Percentiles rank a stretch among this genome's conserved stretches.
These are phyloP conservation scores for Arachnopeziza araneosa DNA, from an alignment of 2,329 filamentous ascomycete species.

Conservation along the genomic window DNA sequence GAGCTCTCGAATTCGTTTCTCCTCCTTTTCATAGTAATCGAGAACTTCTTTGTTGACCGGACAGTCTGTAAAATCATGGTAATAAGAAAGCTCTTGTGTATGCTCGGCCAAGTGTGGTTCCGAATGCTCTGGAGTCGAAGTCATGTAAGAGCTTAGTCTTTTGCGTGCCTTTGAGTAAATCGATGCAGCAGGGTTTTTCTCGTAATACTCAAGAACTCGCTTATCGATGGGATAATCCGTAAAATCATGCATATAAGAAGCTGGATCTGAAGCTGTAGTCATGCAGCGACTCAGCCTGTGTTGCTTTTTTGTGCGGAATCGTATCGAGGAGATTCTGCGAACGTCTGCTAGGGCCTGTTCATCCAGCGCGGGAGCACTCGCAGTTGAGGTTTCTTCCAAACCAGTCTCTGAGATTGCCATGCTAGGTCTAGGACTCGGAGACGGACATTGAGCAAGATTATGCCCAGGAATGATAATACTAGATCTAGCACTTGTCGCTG, in stretches of 20 bases:
- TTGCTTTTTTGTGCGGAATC: background rate
- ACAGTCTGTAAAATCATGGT: constrained; percentile 25
- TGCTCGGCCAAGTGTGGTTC: background rate
- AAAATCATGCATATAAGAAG: constrained; percentile 24
- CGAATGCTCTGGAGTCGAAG: too few species aligned
- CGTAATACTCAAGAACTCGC: constrained; percentile 21
- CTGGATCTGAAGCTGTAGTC: background rate
- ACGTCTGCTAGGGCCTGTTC: background rate
- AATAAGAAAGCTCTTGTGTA: constrained; percentile 18
- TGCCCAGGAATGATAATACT: background rate
- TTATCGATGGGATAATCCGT: constrained; percentile 21
- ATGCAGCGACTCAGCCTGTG: background rate
- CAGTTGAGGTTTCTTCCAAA: too few species aligned
- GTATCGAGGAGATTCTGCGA: background rate
- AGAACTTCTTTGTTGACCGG: constrained; percentile 20
- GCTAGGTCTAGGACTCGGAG: too few species aligned
- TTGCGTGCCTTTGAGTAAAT: too few species aligned
- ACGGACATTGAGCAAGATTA: too few species aligned
- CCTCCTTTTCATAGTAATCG: constrained; percentile 22
- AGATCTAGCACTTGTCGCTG: background rate
- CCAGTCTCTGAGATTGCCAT: too few species aligned
- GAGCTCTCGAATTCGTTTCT: constrained; percentile 7
- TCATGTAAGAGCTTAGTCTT: too few species aligned
- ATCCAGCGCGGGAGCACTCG: background rate
- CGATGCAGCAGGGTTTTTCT: constrained; percentile 5